These are phyloP conservation scores for Lactifluus subvellereus DNA, from an alignment of 768 basidiomycete genomes.

Conservation along the genomic window DNA sequence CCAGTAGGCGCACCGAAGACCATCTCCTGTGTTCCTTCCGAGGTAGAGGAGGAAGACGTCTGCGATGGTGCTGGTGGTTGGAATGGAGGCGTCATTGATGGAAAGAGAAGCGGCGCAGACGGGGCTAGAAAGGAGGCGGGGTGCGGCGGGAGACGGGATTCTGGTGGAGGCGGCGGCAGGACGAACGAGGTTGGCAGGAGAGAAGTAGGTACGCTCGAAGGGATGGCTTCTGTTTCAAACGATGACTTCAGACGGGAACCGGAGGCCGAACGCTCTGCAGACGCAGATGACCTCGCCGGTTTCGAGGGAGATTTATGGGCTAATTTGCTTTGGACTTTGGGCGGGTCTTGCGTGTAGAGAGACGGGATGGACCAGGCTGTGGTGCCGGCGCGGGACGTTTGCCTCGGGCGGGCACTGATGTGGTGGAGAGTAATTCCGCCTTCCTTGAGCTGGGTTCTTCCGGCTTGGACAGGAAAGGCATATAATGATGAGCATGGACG, in stretches of 20 bases:
- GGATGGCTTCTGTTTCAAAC: slow-evolving; percentile 51
- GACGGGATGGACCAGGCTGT: slow-evolving; percentile 9
- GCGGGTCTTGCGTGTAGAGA: slow-evolving; percentile 16
- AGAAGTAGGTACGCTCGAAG: slow-evolving; percentile 27
- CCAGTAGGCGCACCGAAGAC: background rate
- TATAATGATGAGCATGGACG: background rate
- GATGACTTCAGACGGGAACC: slow-evolving; percentile 37
- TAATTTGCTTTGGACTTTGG: slow-evolving; percentile 13
- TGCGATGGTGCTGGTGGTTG: background rate
- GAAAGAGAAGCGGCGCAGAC: slow-evolving; percentile 2
- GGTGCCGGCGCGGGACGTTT: background rate
- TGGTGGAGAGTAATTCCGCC: background rate
- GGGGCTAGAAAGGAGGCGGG: slow-evolving; percentile 37
- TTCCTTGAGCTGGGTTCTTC: background rate
- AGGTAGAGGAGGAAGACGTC: background rate
- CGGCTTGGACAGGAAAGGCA: background rate
- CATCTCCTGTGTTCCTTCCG: background rate
- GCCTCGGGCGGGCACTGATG: background rate
- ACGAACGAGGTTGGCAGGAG: slow-evolving; percentile 66
- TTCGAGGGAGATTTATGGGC: slow-evolving; percentile 9
- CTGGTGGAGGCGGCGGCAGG: slow-evolving; percentile 72
- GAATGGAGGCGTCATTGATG: slow-evolving; percentile 18
- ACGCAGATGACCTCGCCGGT: slow-evolving; percentile 25
- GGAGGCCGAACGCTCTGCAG: slow-evolving; percentile 33
- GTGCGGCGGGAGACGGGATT: slow-evolving; percentile 50